phyloP scores from a whole-genome alignment of 179 eudicot species.

The Silene vulgaris region DNA sequence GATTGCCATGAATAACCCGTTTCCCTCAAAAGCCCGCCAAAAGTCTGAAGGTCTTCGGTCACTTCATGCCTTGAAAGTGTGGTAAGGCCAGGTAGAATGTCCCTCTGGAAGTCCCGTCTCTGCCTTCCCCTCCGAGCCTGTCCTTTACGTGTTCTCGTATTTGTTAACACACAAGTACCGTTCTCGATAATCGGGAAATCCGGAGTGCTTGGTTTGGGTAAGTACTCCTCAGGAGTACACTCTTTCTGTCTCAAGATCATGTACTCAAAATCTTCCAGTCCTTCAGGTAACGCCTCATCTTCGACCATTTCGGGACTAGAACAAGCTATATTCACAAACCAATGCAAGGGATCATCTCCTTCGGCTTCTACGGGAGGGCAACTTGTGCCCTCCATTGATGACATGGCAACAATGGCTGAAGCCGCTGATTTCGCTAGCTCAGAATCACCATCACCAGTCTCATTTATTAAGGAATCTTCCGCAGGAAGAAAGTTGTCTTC shows the following conservation, averaged over 20 bases:
- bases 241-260: constrained; percentile 58
- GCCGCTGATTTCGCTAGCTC: constrained; percentile 55
- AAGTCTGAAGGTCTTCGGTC: constrained; percentile 83
- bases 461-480: constrained; percentile 26
- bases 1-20: constrained; percentile 69
- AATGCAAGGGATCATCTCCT: constrained; percentile 41
- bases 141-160: constrained; percentile 50
- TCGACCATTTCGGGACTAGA: constrained; percentile 28
- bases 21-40: constrained; percentile 80
- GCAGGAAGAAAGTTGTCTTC: constrained; percentile 36
- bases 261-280: constrained; percentile 62
- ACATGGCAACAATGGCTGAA: constrained; percentile 55
- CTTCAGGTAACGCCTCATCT: constrained; percentile 24
- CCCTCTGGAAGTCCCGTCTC: constrained; percentile 78
- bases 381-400: constrained; percentile 27
- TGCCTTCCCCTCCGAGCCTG: constrained; percentile 72
- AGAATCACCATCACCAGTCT: constrained; percentile 23
- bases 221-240: constrained; percentile 62
- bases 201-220: constrained; percentile 55
- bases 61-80: constrained; percentile 85
- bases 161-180: constrained; percentile 29
- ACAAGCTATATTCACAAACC: constrained; percentile 58
- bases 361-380: constrained; percentile 30
- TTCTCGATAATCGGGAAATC: constrained; percentile 35
- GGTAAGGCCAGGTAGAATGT: constrained; percentile 78